phyloP scores from a whole-genome alignment of 2,329 filamentous ascomycete species.

The Tolypocladium sp. region DNA sequence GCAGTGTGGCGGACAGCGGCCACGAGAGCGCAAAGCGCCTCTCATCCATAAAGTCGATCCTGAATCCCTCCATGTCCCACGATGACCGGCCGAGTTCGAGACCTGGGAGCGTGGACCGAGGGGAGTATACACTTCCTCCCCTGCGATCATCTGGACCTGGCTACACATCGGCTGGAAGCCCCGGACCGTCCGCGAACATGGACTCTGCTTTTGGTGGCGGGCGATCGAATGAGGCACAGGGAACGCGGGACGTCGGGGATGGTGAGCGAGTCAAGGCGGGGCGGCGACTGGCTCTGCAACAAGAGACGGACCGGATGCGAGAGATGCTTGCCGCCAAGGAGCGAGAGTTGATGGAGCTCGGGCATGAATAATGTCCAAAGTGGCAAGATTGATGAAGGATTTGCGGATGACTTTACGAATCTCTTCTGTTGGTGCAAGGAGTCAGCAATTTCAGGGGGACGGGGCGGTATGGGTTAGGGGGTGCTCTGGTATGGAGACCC shows the following conservation, averaged over 20 bases:
- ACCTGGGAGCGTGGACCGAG: slow-evolving; percentile 23
- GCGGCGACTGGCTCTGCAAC: slow-evolving; percentile 54
- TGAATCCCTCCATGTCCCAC: slow-evolving; percentile 47
- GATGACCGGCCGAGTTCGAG: slow-evolving; percentile 11
- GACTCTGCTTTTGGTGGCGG: slow-evolving; percentile 12
- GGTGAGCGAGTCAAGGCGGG: slow-evolving; percentile 48
- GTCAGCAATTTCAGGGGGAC: background rate
- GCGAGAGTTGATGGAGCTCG: slow-evolving; percentile 47
- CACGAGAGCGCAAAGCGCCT: slow-evolving; percentile 50
- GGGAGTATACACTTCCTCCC: slow-evolving; percentile 31
- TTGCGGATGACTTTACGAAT: slow-evolving; percentile 14
- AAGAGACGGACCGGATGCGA: slow-evolving; percentile 69
- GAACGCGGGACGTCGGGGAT: slow-evolving; percentile 24
- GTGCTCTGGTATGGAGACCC: background rate
- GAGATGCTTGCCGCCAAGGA: slow-evolving; percentile 65
- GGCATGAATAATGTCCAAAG: slow-evolving; percentile 8
- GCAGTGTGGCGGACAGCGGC: slow-evolving; percentile 23
- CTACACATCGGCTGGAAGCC: slow-evolving; percentile 27
- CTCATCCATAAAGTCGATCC: slow-evolving; percentile 67
- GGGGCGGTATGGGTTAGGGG: background rate
- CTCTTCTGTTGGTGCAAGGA: slow-evolving; percentile 7
- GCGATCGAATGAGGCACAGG: slow-evolving; percentile 3
- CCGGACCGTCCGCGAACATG: slow-evolving; percentile 26
- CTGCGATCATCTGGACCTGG: slow-evolving; percentile 34
- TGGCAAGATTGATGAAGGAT: slow-evolving; percentile 7